These are phyloP conservation scores for Trichoderma sp. DNA, from an alignment of 2,329 filamentous ascomycete species.

Conservation along the genomic window DNA sequence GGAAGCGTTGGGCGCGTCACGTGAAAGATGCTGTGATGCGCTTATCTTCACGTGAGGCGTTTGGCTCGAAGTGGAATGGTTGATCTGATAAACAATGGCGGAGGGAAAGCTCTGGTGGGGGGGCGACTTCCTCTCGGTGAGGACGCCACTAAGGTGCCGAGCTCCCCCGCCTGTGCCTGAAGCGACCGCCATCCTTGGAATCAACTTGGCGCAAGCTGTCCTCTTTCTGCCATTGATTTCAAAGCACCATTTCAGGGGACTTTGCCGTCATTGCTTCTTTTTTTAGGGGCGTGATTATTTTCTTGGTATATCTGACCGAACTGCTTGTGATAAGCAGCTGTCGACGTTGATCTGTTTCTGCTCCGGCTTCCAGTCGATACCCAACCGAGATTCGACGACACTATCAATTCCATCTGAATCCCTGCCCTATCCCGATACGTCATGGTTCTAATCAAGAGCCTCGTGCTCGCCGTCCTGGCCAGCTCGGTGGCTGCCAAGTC, in stretches of 20 bases:
- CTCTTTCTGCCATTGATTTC: conserved; percentile 28
- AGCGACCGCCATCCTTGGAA: conserved; percentile 6
- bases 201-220: conserved; percentile 26
- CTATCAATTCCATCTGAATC: neutral
- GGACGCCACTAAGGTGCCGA: conserved; percentile 15
- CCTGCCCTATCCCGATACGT: conserved; percentile 30
- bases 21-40: conserved; percentile 21
- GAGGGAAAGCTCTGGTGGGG: conserved; percentile 5
- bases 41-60: conserved; percentile 24
- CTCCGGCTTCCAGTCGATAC: neutral
- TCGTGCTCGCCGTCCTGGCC: conserved; percentile 59
- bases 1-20: conserved; percentile 30
- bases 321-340: neutral
- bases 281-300: neutral
- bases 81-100: neutral
- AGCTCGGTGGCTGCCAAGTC: conserved; percentile 68
- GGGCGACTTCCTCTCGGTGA: conserved; percentile 6
- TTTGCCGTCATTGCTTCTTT: neutral
- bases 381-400: neutral
- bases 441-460: conserved; percentile 63
- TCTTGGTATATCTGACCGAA: neutral
- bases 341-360: neutral
- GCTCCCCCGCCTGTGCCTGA: conserved; percentile 22
- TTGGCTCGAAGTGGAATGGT: neutral
- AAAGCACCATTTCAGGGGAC: conserved; percentile 23